Evolutionary conservation across 257 asterid genomes (phyloP).

Genomic region (Rauvolfia tetraphylla): DNA sequence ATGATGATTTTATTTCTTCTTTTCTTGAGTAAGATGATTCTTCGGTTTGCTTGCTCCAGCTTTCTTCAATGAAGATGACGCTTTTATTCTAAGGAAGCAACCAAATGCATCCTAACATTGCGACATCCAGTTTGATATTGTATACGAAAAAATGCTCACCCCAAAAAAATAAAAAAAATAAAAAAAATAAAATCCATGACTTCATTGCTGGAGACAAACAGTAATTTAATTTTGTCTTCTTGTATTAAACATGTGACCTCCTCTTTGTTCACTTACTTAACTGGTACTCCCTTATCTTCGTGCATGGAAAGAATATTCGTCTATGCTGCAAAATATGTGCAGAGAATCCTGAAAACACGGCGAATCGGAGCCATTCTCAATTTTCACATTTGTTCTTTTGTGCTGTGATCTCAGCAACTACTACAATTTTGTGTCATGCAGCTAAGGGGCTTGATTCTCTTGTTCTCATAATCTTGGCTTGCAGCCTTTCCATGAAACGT

Average conservation of each 20-base stretch:
- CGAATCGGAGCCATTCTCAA: background rate
- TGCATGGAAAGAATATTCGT: background rate
- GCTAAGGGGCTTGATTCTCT: slow-evolving; percentile 24
- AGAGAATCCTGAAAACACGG: background rate
- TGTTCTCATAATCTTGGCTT: slow-evolving; percentile 35
- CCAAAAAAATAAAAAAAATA: too few relatives aligned
- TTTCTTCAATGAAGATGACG: too few relatives aligned
- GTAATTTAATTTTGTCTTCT: too few relatives aligned
- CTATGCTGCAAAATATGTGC: background rate
- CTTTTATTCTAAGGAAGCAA: too few relatives aligned
- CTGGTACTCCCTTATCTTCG: background rate
- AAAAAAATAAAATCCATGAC: too few relatives aligned
- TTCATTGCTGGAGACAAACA: background rate
- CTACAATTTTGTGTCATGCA: slow-evolving; percentile 23
- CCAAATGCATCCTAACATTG: too few relatives aligned
- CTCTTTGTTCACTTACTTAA: background rate
- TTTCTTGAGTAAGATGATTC: too few relatives aligned
- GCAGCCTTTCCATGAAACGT: slow-evolving; percentile 72
- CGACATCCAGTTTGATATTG: too few relatives aligned
- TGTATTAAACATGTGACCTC: background rate
- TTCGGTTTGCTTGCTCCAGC: background rate
- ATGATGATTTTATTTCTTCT: too few relatives aligned
- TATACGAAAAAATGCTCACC: too few relatives aligned
- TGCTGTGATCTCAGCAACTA: background rate
- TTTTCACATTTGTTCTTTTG: background rate